Evolutionary conservation across 495 filamentous ascomycete species (phyloP), one percentile per base, ranked within the genome.

Genomic region (Penicillium cataractarum): DNA sequence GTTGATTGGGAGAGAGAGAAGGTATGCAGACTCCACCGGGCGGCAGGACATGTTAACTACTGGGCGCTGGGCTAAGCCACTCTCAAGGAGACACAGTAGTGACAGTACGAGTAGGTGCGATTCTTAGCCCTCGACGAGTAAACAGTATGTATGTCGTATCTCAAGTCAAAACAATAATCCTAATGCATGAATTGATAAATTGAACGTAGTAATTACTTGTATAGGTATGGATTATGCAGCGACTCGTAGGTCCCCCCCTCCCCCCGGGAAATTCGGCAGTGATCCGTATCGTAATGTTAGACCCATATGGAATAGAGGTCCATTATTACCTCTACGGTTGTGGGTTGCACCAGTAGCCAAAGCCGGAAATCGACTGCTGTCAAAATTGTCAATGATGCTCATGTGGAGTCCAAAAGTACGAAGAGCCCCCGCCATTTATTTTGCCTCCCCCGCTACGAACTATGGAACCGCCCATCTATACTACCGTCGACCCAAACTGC

Each of bases 1-100:
- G 26, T 27, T 55, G 40, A 61, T 61, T 33, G 37, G 50, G 24
- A 22, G 39, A 22, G 37, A 17, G 37, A 9, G 9, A 6, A 22
- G 24, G 58, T 32, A 50, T n/a, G 46, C 13, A 7, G 46, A 50
- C 46, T 55, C 22, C 32, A 60, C 49, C 37, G 24, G 55, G 27
- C 46, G 44, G 22, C 44, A 15, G 24, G 6, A 48, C 44, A 1
- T 10, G 12, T 17, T 1, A 4, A n/a, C 6, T 15, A 50, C 13
- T 50, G 46, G 10, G 46, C 46, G 24, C 24, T 26, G 13, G 22
- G 46, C 46, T 50, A 26, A 50, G 46, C 46, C 46, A 50, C 46
- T 3, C 46, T 50, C 5, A 6, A 6, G 8, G 39, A 42, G n/a
- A 42, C 39, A 42, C 39, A 9, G 21, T 22, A n/a, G n/a, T n/a